phyloP scores from a whole-genome alignment of 148 eudicot genomes.

The Beta vulgaris region DNA sequence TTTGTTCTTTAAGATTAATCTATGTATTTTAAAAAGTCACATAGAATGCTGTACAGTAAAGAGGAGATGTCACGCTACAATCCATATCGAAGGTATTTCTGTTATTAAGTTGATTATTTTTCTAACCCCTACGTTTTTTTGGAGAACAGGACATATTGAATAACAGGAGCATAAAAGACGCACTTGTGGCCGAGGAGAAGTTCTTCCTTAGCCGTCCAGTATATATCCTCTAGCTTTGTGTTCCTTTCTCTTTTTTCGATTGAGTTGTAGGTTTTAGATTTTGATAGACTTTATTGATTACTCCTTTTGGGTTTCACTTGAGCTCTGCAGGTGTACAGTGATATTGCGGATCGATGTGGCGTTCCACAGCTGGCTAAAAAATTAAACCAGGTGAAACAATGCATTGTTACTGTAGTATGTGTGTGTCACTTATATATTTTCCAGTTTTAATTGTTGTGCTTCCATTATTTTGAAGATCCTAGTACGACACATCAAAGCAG shows the following conservation, averaged over 20 bases:
- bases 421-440: neutral
- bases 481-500: constrained; percentile 84
- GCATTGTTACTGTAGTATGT: neutral
- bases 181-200: constrained; percentile 93
- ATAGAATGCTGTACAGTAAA: neutral
- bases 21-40: neutral
- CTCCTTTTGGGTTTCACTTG: constrained; percentile 9
- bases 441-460: constrained; percentile 4
- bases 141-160: constrained; percentile 69
- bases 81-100: neutral
- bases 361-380: constrained; percentile 91
- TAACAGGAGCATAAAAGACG: constrained; percentile 85
- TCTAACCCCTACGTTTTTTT: constrained; percentile 12
- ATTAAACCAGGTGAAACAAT: constrained; percentile 70
- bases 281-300: neutral
- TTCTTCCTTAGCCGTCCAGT: constrained; percentile 93
- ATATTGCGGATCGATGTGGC: constrained; percentile 94
- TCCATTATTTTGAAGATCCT: constrained; percentile 53
- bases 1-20: neutral
- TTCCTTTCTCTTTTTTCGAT: neutral
- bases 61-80: neutral
- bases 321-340: constrained; percentile 71
- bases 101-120: constrained; percentile 1
- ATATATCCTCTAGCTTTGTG: constrained; percentile 26
- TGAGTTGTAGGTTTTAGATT: neutral